phyloP scores from a whole-genome alignment of 768 basidiomycete genomes.

The Lactifluus echinatus region DNA sequence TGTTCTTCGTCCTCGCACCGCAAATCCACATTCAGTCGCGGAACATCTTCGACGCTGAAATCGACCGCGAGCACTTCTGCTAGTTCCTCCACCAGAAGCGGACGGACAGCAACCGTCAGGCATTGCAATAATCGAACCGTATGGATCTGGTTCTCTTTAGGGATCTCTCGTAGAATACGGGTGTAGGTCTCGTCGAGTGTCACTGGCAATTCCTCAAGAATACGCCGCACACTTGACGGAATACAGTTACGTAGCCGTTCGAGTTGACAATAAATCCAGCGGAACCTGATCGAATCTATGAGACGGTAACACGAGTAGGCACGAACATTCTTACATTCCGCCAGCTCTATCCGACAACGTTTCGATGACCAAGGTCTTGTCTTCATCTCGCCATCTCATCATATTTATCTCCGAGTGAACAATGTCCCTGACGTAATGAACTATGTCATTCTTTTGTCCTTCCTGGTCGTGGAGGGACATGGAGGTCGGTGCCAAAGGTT shows the following conservation, averaged over 20 bases:
- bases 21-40: background rate
- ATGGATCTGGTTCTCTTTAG: background rate
- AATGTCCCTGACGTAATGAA: background rate
- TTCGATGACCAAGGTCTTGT: background rate
- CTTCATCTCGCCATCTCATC: background rate
- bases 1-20: background rate
- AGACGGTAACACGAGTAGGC: background rate
- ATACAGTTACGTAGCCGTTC: background rate
- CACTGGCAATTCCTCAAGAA: background rate
- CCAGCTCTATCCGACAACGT: background rate
- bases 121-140: background rate
- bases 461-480: background rate
- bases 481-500: background rate
- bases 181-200: background rate
- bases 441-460: background rate
- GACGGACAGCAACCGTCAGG: background rate
- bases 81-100: background rate
- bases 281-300: background rate
- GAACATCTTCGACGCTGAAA: background rate
- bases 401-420: background rate
- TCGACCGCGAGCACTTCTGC: background rate
- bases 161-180: background rate
- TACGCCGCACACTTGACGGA: background rate
- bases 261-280: background rate
- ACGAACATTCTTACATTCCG: background rate